Conservation (phyloP, 441 rosid species). For the Metrosideros polymorpha region DNA sequence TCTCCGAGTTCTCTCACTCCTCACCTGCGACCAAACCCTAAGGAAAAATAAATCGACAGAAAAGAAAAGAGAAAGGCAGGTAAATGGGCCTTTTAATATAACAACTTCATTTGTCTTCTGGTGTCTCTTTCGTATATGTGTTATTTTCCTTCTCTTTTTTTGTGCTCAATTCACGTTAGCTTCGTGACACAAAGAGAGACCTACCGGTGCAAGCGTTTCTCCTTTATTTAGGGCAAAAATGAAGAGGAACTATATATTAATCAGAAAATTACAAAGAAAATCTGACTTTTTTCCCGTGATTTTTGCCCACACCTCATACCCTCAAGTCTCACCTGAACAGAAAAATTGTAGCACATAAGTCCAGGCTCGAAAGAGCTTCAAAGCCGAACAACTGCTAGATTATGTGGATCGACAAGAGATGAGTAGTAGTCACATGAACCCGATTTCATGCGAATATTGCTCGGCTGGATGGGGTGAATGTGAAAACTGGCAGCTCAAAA, state of each 20-base stretch:
- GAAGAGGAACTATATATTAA: not conserved
- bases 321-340: not conserved
- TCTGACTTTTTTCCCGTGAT: not conserved
- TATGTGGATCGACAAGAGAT: not conserved
- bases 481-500: not conserved
- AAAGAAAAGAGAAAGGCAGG: not conserved
- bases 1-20: conserved; percentile 38
- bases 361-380: not conserved
- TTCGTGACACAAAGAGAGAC: conserved; percentile 34
- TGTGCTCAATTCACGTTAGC: conserved; percentile 36
- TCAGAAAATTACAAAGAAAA: not conserved
- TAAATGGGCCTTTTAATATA: not conserved
- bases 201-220: not conserved
- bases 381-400: not conserved
- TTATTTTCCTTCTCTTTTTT: conserved; percentile 7
- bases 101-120: not conserved
- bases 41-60: not conserved
- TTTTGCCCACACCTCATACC: no score
- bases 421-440: no score
- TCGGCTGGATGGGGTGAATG: not conserved
- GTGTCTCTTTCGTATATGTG: no score
- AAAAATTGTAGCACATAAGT: not conserved
- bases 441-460: not conserved
- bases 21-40: conserved; percentile 32
- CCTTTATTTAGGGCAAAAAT: not conserved